Base-by-base conservation (phyloP, 345 rosid species). In the Salix suchowensis region DNA sequence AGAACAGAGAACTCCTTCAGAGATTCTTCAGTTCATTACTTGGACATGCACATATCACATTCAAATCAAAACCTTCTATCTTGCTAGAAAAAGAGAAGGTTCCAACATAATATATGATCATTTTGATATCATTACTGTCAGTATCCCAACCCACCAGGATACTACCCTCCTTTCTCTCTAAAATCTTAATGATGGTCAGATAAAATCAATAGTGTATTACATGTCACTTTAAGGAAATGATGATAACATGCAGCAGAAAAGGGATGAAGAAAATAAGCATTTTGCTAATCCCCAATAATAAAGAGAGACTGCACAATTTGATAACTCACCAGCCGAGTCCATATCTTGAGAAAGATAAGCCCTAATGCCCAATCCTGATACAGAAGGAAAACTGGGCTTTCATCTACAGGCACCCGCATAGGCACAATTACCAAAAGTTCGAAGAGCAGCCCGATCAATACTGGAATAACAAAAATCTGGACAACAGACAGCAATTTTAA, bases 361-460 rank as follows among this genome's bases (percentile, higher is more conserved):
- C 98, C 99, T 72, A 96, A 85, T 23, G 99, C 98, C 99, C 99
- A 96, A 77, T 96, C 98, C 82, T 96, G 99, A 82, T 96, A 96
- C 62, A 96, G 83, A 73, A 96, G 97, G 85, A 96, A 96, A 75
- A 96, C 99, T 6, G 99, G 99, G 82, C 99, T 96, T 85, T 96
- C 99, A 74, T 96, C 98, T 71, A 92, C 97, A n/a, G 98, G 99
- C 71, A 96, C 98, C 78, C 99, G 88, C 98, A 96, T 91, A 5
- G 99, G 99, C 67, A 94, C 99, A 85, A 96, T 92, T 74, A 96
- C 97, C 89, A 96, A 73, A 67, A 96, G 97, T 89, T 96, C 99
- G 82, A 94, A 94, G 66, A 96, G 94, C 76, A 94, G 92, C 19
- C 98, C 98, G 60, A 94, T 92, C 77, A 96, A 86, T 21, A 96